Base-by-base conservation (phyloP, 306 rosid genomes). In the Sindora glabra region DNA sequence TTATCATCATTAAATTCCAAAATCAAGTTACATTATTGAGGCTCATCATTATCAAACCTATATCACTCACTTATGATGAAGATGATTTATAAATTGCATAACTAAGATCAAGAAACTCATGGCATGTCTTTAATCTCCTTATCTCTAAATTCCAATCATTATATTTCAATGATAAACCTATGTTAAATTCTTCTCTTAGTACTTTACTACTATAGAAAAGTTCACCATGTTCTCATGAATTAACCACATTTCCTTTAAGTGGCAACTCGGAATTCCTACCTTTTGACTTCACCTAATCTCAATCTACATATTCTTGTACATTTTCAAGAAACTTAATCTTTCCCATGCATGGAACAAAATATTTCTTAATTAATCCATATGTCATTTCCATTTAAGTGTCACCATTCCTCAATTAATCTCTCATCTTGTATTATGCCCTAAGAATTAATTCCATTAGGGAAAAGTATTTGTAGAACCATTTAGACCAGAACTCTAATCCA, bases 41-140 rank as follows among this genome's bases (percentile, higher is more conserved):
- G n/a, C n/a, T n/a, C n/a, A n/a, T n/a, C n/a, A n/a, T n/a, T n/a
- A n/a, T n/a, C n/a, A n/a, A n/a, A n/a, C n/a, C n/a, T n/a, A n/a
- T 77, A 52, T 86, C 94, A 53, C 72, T 86, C 71, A 80, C 68
- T 64, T 75, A 94, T 9, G 89, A 86, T 1, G 99, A 79, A 62
- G 94, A 85, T 37, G 94, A 73, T 71, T 86, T 89, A 72, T 78
- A 82, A 8, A 84, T 75, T 24, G 70, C 62, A 68, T 76, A 75
- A 64, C 61, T 73, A 30, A 82, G 65, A 72, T 89, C 97, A 37
- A 86, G 90, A 60, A 97, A 79, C 61, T 79, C 81, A 62, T 80
- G 73, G 70, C 74, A 89, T 21, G 70, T 37, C 74, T 89, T 89
- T 87, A 87, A 67, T 61, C 77, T 89, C 83, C 86, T 89, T 64